Base-by-base conservation (phyloP, 2,329 filamentous ascomycete species). In the Colletotrichum musae region DNA sequence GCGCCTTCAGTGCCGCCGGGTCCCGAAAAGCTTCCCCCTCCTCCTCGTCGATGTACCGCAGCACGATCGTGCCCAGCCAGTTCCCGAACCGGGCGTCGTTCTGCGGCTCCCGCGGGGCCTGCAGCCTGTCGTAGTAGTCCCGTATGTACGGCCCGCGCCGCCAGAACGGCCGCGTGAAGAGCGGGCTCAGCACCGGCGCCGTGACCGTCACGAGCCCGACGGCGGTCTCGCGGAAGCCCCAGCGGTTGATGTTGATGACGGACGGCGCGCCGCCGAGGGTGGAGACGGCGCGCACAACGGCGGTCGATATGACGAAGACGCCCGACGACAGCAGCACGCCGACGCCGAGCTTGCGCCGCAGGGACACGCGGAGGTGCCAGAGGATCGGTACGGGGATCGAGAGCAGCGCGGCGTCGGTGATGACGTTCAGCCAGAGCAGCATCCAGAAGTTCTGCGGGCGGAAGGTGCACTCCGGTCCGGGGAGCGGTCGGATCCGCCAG, bases 241-340 rank as follows among this genome's bases (percentile, higher is more conserved):
- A 71, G 4, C 70, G 54, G 50, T 70, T 71, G 61, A 77, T 75
- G 45, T 72, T 76, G 61, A 76, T 76, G 6, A 75, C 67, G 9
- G 74, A 74, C 1, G 74, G 73, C 1, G 70, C 43, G 0, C 72
- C 72, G 2, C 53, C 47, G 12, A 77, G 69, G 0, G 75, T 77
- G 5, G 71, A 59, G 2, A 70, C 52, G 0, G 74, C 75, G 1
- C 75, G 71, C 4, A 76, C 63, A 16, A 77, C 56, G 0, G 75
- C 75, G 1, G 75, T 75, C 3, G 72, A 73, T 18, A 77, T 76
- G 41, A 77, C 62, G 58, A 77, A 77, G 4, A 76, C 18, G 9
- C 73, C 75, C 1, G 74, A 76, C 5, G 72, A 75, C 2, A 77
- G 64, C 5, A 76, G 66, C 1, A 76, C 43, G 1, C 72, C 66